Evolutionary conservation across 192 early-diverging fungal species (phyloP), one percentile per base, ranked within the genome.

Genomic region (Cladochytrium replicatum): DNA sequence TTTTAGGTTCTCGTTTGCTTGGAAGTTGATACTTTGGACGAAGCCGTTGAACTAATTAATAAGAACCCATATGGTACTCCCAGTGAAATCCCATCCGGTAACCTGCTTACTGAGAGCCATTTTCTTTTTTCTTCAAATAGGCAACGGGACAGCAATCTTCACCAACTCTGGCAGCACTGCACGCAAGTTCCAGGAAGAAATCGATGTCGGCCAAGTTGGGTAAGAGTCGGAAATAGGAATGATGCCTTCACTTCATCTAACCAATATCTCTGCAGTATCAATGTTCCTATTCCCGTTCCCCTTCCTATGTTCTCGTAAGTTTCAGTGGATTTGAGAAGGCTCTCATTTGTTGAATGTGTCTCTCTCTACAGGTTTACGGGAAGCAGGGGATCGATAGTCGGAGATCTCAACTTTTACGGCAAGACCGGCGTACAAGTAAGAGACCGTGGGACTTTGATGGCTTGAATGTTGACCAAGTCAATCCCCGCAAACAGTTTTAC

Each of bases 201-300:
- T 93, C 46, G 89, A 91, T 58, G 91, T 84, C 25, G 93, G 93
- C 11, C 93, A 97, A 69, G 81, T 95, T 25, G 91, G 88, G 43
- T 58, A 26, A 46, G 41, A 27, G 19, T 8, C 13, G 13, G 7
- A n/a, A 6, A 8, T n/a, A 19, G 29, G 8, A 32, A 21, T 21
- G 28, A 15, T 57, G n/a, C 42, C 8, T n/a, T 15, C 34, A 7
- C 31, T 42, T 23, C 44, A 17, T n/a, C n/a, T n/a, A n/a, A n/a
- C n/a, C n/a, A n/a, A n/a, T n/a, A n/a, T n/a, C n/a, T n/a, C 30
- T 31, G 51, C 22, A 56, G 63, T 29, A 70, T 77, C 47, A 85
- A 84, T 50, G 88, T 93, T 19, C 91, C 93, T 4, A 95, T 95
- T 50, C 93, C 93, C 4, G 93, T 97, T 25, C 93, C 93, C 4